Evolutionary conservation across 257 asterid genomes (phyloP).

Genomic region (Buddleja alternifolia): DNA sequence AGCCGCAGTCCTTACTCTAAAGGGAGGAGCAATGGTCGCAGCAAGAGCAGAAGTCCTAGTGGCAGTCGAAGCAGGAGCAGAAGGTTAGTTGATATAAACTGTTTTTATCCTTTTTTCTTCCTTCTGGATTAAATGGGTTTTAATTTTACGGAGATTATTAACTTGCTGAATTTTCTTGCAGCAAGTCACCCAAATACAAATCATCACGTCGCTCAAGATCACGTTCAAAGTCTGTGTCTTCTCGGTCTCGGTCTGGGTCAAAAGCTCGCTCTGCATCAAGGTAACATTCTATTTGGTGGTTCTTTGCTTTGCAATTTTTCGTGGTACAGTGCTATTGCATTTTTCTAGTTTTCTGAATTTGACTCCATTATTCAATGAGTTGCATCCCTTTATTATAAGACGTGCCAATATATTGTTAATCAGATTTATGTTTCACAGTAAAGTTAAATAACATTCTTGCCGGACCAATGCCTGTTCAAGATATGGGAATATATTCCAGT

Average conservation of each 20-base stretch:
- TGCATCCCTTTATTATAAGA: too few relatives aligned
- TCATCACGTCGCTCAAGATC: conserved; percentile 78
- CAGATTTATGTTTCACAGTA: not conserved
- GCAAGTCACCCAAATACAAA: conserved; percentile 91
- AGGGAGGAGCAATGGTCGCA: conserved; percentile 72
- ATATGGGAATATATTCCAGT: not conserved
- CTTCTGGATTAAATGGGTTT: not conserved
- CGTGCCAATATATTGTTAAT: not conserved
- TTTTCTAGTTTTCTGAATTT: too few relatives aligned
- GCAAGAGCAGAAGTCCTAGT: conserved; percentile 70
- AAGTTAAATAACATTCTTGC: not conserved
- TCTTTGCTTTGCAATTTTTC: not conserved
- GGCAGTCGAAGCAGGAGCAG: conserved; percentile 82
- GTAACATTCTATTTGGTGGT: conserved; percentile 41
- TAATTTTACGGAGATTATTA: not conserved
- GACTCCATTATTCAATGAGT: too few relatives aligned
- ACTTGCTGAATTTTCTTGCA: conserved; percentile 42
- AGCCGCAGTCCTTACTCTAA: conserved; percentile 47
- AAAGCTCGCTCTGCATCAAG: conserved; percentile 69
- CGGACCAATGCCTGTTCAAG: not conserved
- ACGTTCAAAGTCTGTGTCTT: conserved; percentile 49
- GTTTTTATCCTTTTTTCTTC: conserved; percentile 5
- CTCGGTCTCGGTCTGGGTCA: conserved; percentile 57
- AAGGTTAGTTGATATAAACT: conserved; percentile 46
- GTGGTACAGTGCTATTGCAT: too few relatives aligned